Evolutionary conservation across 75 land plant genomes (phyloP).

Genomic region (Picea glauca): DNA sequence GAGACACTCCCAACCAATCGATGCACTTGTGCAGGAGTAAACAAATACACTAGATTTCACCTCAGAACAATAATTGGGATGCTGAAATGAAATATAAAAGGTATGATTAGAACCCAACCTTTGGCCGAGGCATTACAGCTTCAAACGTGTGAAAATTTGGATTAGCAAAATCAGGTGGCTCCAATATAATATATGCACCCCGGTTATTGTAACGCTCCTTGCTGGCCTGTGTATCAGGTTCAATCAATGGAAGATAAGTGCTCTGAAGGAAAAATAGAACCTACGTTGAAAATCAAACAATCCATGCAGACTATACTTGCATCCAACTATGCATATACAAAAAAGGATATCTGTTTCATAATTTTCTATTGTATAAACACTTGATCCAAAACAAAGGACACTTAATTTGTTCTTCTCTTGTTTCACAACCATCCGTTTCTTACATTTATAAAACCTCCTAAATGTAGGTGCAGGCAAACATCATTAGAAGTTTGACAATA

Average conservation of each 20-base stretch:
- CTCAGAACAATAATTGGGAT: neutral
- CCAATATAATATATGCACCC: constrained; percentile 81
- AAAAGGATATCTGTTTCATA: neutral
- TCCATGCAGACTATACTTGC: neutral
- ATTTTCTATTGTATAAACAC: neutral
- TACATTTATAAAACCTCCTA: no score
- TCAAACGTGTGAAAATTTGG: constrained; percentile 69
- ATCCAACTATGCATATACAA: neutral
- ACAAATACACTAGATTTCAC: neutral
- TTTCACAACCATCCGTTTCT: neutral
- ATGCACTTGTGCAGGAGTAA: neutral
- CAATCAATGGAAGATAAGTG: neutral
- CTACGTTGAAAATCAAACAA: neutral
- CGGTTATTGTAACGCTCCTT: constrained; percentile 67
- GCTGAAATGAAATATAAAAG: constrained; percentile 3
- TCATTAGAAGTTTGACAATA: no score
- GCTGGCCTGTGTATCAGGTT: constrained; percentile 45
- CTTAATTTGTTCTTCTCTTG: neutral
- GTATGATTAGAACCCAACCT: constrained; percentile 31
- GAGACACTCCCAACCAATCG: no score
- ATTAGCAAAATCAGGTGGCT: constrained; percentile 60
- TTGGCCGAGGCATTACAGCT: constrained; percentile 80
- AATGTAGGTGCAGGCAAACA: no score
- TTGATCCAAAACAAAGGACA: neutral
- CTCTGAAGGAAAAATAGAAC: neutral